Evolutionary conservation across 257 asterid genomes (phyloP).

Genomic region (Solanum stenotomum): DNA sequence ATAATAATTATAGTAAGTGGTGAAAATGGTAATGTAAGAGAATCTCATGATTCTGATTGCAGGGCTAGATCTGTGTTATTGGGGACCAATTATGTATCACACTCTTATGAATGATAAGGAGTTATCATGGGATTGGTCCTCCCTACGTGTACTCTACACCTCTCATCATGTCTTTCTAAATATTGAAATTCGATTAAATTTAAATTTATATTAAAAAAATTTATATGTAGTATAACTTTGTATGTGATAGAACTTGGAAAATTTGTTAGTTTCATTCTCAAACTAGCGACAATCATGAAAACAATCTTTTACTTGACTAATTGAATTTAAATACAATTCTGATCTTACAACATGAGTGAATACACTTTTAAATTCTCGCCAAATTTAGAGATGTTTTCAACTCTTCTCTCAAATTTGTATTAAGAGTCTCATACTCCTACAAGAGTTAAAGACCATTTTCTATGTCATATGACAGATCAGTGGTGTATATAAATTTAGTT

Average conservation of each 20-base stretch:
- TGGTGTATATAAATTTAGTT: background rate
- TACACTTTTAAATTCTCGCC: too few species aligned
- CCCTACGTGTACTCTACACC: background rate
- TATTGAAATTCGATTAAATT: background rate
- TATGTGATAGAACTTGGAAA: too few species aligned
- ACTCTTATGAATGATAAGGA: background rate
- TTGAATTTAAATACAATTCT: fast-evolving
- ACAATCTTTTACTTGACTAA: too few species aligned
- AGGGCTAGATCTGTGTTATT: background rate
- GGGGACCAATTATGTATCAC: slow-evolving; percentile 1
- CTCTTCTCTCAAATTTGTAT: too few species aligned
- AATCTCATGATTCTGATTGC: background rate
- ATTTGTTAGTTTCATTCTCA: too few species aligned
- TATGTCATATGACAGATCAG: background rate
- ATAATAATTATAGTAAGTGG: background rate
- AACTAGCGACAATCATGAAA: background rate
- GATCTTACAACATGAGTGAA: too few species aligned
- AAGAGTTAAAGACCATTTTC: too few species aligned
- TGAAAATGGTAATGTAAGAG: background rate
- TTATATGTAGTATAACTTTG: background rate
- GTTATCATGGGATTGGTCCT: background rate
- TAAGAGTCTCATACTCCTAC: too few species aligned
- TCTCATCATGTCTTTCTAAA: background rate
- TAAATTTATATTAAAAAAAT: background rate
- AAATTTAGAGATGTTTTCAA: too few species aligned